These are phyloP conservation scores for Ampelomyces quisqualis DNA, from an alignment of 2,329 filamentous ascomycete species.

Conservation along the genomic window DNA sequence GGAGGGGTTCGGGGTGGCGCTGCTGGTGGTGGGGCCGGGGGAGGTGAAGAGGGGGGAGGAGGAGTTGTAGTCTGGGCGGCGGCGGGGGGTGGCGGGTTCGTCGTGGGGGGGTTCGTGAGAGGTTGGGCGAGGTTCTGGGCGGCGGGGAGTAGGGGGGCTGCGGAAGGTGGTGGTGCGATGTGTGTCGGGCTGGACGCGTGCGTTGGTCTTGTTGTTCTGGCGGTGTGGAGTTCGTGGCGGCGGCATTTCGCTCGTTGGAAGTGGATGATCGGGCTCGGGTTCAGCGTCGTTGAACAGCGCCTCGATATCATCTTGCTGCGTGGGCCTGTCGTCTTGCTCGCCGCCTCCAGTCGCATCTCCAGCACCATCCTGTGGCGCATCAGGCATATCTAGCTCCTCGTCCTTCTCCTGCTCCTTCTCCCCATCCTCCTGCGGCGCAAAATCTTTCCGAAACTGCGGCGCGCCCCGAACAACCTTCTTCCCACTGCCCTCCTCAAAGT, in stretches of 20 bases:
- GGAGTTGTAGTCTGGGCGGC: not conserved
- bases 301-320: not conserved
- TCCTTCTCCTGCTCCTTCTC: not conserved
- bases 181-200: not conserved
- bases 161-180: not conserved
- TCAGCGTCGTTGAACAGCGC: not conserved
- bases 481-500: conserved; percentile 23
- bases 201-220: not conserved
- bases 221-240: not conserved
- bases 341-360: not conserved
- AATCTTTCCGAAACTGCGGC: conserved; percentile 4
- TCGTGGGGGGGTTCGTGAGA: not conserved
- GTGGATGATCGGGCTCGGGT: not conserved
- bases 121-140: too few species aligned
- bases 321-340: not conserved
- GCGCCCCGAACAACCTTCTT: conserved; percentile 4
- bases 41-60: not conserved
- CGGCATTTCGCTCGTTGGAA: not conserved
- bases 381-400: not conserved
- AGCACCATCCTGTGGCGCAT: not conserved
- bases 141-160: too few species aligned
- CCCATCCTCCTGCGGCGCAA: not conserved
- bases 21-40: not conserved
- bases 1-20: not conserved
- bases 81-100: not conserved